Evolutionary conservation across 1,139 yeast species (phyloP).

Genomic region (Zygoascus meyerae): DNA sequence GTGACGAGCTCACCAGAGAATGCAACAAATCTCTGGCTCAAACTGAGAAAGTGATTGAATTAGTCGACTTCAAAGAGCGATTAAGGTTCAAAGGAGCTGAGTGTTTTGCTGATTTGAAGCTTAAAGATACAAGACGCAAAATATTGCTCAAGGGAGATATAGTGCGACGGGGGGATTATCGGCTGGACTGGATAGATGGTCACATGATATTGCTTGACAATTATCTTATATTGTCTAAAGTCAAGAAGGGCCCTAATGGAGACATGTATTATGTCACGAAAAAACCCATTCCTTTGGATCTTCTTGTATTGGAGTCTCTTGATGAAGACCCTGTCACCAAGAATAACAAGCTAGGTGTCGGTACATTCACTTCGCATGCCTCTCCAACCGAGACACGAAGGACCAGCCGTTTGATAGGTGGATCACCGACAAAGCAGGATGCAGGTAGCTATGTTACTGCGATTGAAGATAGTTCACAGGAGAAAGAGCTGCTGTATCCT

Average conservation of each 20-base stretch:
- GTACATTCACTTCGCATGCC: slow-evolving; percentile 25
- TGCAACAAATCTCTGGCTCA: slow-evolving; percentile 44
- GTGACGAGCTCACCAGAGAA: slow-evolving; percentile 41
- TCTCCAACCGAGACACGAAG: slow-evolving; percentile 9
- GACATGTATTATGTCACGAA: slow-evolving; percentile 25
- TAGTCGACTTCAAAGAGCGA: slow-evolving; percentile 30
- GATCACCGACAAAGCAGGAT: slow-evolving; percentile 13
- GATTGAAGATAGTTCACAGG: slow-evolving; percentile 19
- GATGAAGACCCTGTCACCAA: slow-evolving; percentile 33
- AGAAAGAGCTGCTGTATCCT: slow-evolving; percentile 36
- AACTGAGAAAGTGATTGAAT: slow-evolving; percentile 39
- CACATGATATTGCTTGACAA: slow-evolving; percentile 69
- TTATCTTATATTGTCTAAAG: slow-evolving; percentile 61
- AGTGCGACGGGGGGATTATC: slow-evolving; percentile 54
- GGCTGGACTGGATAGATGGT: slow-evolving; percentile 41
- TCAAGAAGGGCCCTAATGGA: slow-evolving; percentile 32
- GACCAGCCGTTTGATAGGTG: slow-evolving; percentile 11
- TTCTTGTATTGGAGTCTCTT: slow-evolving; percentile 33
- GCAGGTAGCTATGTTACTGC: slow-evolving; percentile 18
- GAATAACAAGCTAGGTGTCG: slow-evolving; percentile 28
- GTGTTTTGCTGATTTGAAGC: slow-evolving; percentile 41
- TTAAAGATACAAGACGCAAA: slow-evolving; percentile 52
- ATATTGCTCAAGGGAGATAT: slow-evolving; percentile 59
- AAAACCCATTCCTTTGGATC: slow-evolving; percentile 39
- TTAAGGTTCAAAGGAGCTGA: slow-evolving; percentile 36